Conservation (phyloP, 2,329 filamentous ascomycete genomes). For the Penicillium brevicompactum region DNA sequence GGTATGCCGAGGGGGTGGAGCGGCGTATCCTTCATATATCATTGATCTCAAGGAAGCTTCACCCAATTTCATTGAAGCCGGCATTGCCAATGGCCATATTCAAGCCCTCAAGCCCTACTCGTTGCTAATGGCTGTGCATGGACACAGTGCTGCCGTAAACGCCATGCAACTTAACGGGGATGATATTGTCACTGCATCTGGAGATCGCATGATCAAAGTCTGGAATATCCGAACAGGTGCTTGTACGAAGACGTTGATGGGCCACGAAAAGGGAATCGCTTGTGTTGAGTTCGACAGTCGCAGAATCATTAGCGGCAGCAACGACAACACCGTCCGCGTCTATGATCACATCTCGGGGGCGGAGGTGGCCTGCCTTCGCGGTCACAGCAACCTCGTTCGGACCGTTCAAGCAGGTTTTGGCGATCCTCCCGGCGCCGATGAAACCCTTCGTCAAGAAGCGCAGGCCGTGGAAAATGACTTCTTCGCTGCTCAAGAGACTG, state of each 20-base stretch:
- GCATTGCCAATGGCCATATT: constrained; percentile 44
- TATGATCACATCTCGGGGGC: constrained; percentile 85
- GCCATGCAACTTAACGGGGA: constrained; percentile 86
- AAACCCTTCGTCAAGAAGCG: constrained; percentile 74
- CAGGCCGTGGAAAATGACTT: constrained; percentile 72
- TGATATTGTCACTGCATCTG: constrained; percentile 91
- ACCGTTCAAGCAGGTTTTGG: constrained; percentile 95
- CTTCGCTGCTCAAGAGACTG: constrained; percentile 58
- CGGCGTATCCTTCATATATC: constrained; percentile 57
- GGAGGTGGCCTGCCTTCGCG: constrained; percentile 83
- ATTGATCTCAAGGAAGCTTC: constrained; percentile 51
- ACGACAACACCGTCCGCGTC: constrained; percentile 92
- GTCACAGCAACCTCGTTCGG: constrained; percentile 81
- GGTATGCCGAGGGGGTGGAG: constrained; percentile 44
- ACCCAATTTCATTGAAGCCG: constrained; percentile 45
- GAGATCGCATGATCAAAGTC: constrained; percentile 89
- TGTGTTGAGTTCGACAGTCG: constrained; percentile 96
- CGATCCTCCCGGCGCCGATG: constrained; percentile 77
- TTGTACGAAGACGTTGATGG: constrained; percentile 76
- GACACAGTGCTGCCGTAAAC: constrained; percentile 90
- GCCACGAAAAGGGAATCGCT: constrained; percentile 92
- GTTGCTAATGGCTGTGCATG: constrained; percentile 76
- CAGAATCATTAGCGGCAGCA: constrained; percentile 92
- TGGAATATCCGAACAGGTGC: constrained; percentile 85
- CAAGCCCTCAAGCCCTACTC: constrained; percentile 65